Conservation (phyloP, 768 basidiomycete genomes). For the Tulasnella sp. region DNA sequence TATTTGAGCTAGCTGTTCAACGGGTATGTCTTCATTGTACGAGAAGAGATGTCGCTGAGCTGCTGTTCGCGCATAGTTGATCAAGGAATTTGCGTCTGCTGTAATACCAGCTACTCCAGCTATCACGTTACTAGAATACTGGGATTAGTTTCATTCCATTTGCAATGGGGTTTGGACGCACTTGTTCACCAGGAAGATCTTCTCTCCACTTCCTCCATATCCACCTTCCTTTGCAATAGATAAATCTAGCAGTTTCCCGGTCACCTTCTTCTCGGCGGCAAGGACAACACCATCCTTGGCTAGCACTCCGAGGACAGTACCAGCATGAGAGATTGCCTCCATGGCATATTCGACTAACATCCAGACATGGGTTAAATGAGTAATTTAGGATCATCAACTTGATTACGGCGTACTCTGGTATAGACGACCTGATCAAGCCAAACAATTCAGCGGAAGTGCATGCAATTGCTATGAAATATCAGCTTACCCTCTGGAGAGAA, state of each 20-base stretch:
- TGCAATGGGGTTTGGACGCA: slow-evolving; percentile 20
- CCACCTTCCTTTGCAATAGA: slow-evolving; percentile 74
- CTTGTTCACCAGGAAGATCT: slow-evolving; percentile 87
- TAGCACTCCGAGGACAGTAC: slow-evolving; percentile 83
- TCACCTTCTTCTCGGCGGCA: slow-evolving; percentile 95
- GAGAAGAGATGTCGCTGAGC: slow-evolving; percentile 79
- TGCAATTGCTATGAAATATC: slow-evolving; percentile 11
- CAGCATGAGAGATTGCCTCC: slow-evolving; percentile 96
- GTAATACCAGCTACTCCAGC: slow-evolving; percentile 92
- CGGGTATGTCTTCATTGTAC: slow-evolving; percentile 97
- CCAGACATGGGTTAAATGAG: neutral
- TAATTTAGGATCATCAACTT: slow-evolving; percentile 2
- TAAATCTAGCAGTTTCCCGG: slow-evolving; percentile 90
- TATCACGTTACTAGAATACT: slow-evolving; percentile 65
- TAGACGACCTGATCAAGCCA: slow-evolving; percentile 55
- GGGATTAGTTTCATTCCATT: neutral
- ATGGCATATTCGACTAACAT: slow-evolving; percentile 95
- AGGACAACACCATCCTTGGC: slow-evolving; percentile 85
- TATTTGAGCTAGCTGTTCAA: slow-evolving; percentile 85
- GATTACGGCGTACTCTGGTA: slow-evolving; percentile 67
- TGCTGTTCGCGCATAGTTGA: slow-evolving; percentile 84
- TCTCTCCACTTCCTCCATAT: slow-evolving; percentile 94
- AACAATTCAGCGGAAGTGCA: slow-evolving; percentile 11
- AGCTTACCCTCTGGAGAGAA: slow-evolving; percentile 91
- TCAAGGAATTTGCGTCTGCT: slow-evolving; percentile 92